These are phyloP conservation scores for Coemansia sp. DNA, from an alignment of 192 early-diverging fungal genomes.

Conservation along the genomic window DNA sequence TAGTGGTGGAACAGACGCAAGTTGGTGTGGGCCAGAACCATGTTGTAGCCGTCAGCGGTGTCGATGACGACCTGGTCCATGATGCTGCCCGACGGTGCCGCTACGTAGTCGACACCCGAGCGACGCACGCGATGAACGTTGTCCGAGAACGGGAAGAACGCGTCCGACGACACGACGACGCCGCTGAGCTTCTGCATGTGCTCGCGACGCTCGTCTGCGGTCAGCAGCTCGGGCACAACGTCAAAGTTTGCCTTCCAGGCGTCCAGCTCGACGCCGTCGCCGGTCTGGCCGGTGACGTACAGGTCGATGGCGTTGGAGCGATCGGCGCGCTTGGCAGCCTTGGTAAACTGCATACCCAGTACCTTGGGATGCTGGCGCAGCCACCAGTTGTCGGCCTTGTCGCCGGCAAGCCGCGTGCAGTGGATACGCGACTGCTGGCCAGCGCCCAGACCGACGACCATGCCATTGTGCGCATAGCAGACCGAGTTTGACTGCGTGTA, in stretches of 20 bases:
- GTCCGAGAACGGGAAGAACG: conserved; percentile 99
- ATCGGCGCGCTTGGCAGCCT: conserved; percentile 88
- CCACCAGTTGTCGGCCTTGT: conserved; percentile 99
- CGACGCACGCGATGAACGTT: conserved; percentile 84
- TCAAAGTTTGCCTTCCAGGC: conserved; percentile 84
- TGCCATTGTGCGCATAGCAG: conserved; percentile 97
- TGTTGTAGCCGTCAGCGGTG: conserved; percentile 77
- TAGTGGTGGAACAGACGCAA: conserved; percentile 97
- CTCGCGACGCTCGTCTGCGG: conserved; percentile 74
- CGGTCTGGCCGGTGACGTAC: conserved; percentile 88
- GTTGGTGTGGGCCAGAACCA: conserved; percentile 85
- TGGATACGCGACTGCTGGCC: conserved; percentile 99
- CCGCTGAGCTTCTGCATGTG: conserved; percentile 71
- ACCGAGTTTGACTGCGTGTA: conserved; percentile 99
- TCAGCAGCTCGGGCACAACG: conserved; percentile 75
- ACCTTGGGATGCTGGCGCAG: conserved; percentile 95
- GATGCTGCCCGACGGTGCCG: conserved; percentile 90
- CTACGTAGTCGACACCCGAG: conserved; percentile 86
- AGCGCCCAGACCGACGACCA: conserved; percentile 95
- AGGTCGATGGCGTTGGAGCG: conserved; percentile 97
- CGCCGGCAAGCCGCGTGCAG: conserved; percentile 97
- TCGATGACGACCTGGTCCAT: conserved; percentile 84
- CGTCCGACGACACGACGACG: conserved; percentile 91
- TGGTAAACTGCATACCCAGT: conserved; percentile 84
- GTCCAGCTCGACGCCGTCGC: conserved; percentile 64